Evolutionary conservation across 345 rosid genomes (phyloP).

Genomic region (Eucalyptus viminalis): DNA sequence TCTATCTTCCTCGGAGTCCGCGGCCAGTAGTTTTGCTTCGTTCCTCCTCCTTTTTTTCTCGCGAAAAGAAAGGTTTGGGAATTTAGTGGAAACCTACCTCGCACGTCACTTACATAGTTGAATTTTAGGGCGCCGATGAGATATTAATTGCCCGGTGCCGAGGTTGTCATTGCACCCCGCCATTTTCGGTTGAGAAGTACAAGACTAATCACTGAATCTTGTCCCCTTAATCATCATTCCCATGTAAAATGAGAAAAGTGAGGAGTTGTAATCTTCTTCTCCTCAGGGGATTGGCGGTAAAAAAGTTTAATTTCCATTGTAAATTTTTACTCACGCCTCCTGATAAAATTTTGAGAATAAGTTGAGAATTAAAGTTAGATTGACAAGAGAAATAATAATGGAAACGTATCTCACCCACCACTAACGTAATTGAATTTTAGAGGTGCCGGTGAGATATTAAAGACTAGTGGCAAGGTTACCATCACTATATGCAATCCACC

Average conservation of each 20-base stretch:
- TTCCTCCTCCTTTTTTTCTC: neutral
- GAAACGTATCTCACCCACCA: neutral
- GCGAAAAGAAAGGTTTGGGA: neutral
- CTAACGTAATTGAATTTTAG: neutral
- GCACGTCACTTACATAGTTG: neutral
- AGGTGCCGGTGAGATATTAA: neutral
- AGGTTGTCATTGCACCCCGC: neutral
- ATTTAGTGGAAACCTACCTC: neutral
- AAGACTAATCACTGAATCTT: no score
- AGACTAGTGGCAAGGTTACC: neutral
- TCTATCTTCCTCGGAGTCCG: neutral
- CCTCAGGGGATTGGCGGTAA: rapidly evolving
- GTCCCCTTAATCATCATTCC: no score
- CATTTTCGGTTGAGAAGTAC: neutral
- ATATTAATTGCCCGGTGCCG: neutral
- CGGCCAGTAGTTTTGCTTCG: neutral
- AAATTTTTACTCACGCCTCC: rapidly evolving
- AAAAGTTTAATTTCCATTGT: no score
- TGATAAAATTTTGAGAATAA: no score
- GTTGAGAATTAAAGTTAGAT: rapidly evolving
- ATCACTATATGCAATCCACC: neutral
- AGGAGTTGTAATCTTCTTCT: no score
- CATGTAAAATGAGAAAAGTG: no score
- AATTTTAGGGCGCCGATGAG: neutral
- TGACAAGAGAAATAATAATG: no score